Evolutionary conservation across 441 rosid genomes (phyloP), one percentile per base, ranked within the genome.

Genomic region (Heliophila coronopifolia): DNA sequence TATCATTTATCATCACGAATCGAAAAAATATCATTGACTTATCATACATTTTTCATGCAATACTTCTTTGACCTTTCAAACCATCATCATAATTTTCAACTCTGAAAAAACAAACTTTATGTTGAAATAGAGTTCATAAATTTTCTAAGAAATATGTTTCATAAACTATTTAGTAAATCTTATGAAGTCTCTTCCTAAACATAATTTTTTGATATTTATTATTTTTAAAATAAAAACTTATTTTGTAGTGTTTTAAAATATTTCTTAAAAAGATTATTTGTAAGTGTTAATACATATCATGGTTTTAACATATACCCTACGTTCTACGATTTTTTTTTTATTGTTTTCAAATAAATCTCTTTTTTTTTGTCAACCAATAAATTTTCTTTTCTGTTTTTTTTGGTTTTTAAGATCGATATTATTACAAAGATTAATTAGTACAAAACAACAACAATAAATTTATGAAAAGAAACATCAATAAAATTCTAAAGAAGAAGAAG

Each of bases 401-500:
- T 32, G n/a, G 10, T 12, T 25, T 25, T 25, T 25, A 4, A 4
- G n/a, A n/a, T n/a, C n/a, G n/a, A n/a, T n/a, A n/a, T n/a, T n/a
- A n/a, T 7, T 0, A 12, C 8, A 26, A n/a, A 32, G 10, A 11
- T 24, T 25, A 34, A 11, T 35, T n/a, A n/a, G n/a, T n/a, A 52
- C 17, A 45, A 12, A 61, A 14, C 26, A 58, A 32, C 3, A 58
- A 28, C 34, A 59, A 39, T 48, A 20, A 13, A 7, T 7, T 4
- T 35, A 14, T 6, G 54, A 37, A 40, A 37, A 61, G 42, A 23
- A 61, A 61, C 54, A 61, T 53, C 3, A 46, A 53, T 23, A 61
- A 61, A 53, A 53, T 9, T 44, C 33, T 46, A 38, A 54, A 62
- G 24, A 31, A 53, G 18, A 62, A 62, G 55, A 62, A 54, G 61